Base-by-base conservation (phyloP, 331 rosid species). In the Quercus phellos region DNA sequence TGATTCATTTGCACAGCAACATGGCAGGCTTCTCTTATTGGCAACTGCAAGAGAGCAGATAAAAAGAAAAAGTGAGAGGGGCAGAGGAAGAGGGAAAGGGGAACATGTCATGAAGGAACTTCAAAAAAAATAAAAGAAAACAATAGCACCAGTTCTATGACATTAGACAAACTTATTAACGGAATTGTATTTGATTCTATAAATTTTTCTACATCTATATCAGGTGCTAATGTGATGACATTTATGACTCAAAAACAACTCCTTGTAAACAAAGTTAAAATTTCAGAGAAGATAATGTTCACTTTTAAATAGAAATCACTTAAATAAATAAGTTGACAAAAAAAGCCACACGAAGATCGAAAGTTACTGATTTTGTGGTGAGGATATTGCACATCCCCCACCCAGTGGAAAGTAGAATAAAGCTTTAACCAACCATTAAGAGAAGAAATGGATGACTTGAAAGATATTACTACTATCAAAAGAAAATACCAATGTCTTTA, bases 11-110 rank as follows among this genome's bases (percentile, higher is more conserved):
- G 99, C 64, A 91, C 51, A 67, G 99, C 99, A 78, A 91, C 99
- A 80, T 94, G 99, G 73, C 98, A 94, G 68, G 98, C 99, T 87
- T 94, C 99, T 84, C 90, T 90, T 80, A 92, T 94, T 53, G 99
- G 99, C 99, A 94, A 87, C 99, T 94, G 85, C 66, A 30, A n/a
- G 18, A 75, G 24, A 38, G 46, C 12, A 38, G 46, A 38, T 38
- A 30, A 56, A 85, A 75, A 42, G 26, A 60, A 71, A 64, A 22
- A 63, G 76, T 0, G 12, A 38, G 46, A 70, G 38, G 22, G 64
- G 55, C 50, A 30, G 70, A 67, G 35, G 61, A 34, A 32, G 55
- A 18, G 54, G 12, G 46, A 38, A 72, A 55, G 51, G 46, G 21
- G 35, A 13, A 21, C 10, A 22, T 46, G 69, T 77, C 12, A 61